phyloP scores from a whole-genome alignment of 1,139 yeast genomes.

The Yamadazyma membranifaciens region DNA sequence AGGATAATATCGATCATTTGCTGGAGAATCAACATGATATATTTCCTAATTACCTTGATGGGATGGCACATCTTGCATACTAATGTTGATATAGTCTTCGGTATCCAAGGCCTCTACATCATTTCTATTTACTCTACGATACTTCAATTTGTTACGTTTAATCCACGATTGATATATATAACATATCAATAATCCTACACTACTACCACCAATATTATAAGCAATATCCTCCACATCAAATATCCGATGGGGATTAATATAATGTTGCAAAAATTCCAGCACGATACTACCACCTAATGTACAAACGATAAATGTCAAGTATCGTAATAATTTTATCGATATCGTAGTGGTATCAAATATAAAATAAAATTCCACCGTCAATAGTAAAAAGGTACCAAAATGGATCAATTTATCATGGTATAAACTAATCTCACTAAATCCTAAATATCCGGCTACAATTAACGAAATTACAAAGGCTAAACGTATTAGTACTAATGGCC shows the following conservation, averaged over 20 bases:
- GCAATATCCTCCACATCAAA: slow-evolving; percentile 52
- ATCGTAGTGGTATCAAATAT: slow-evolving; percentile 39
- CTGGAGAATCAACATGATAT: no score
- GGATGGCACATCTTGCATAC: slow-evolving; percentile 10
- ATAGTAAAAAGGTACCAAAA: slow-evolving; percentile 45
- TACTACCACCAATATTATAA: slow-evolving; percentile 40
- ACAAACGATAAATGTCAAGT: slow-evolving; percentile 44
- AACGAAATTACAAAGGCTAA: slow-evolving; percentile 29
- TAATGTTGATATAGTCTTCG: slow-evolving; percentile 11
- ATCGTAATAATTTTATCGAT: slow-evolving; percentile 35
- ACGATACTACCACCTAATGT: slow-evolving; percentile 45
- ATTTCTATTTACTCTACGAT: slow-evolving; percentile 1
- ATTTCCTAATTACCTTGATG: no score
- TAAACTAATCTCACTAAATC: slow-evolving; percentile 49
- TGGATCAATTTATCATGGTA: slow-evolving; percentile 56
- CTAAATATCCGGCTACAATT: slow-evolving; percentile 41
- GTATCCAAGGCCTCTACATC: neutral
- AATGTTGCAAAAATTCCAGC: slow-evolving; percentile 51
- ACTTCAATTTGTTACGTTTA: neutral
- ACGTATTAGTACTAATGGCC: neutral
- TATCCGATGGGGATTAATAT: slow-evolving; percentile 43
- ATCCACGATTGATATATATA: slow-evolving; percentile 11
- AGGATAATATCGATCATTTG: no score
- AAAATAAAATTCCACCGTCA: slow-evolving; percentile 57
- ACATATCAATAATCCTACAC: slow-evolving; percentile 23